Percentiles rank a stretch among this genome's conserved stretches.
Conservation (phyloP, 495 filamentous ascomycete genomes). For the Aspergillus nanangensis region DNA sequence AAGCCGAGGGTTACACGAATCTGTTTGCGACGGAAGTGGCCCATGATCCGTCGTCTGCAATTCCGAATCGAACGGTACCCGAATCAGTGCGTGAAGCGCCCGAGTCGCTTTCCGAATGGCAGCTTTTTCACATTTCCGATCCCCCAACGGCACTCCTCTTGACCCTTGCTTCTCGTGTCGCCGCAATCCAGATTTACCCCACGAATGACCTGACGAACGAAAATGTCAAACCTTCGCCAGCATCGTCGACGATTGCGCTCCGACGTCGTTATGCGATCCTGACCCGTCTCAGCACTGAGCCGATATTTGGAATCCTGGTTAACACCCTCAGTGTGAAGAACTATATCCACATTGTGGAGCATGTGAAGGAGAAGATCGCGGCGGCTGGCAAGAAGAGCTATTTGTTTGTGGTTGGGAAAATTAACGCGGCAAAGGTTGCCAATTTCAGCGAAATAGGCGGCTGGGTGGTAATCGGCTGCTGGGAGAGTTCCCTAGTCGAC, state of each 20-base stretch:
- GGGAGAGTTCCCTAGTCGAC: slow-evolving; percentile 89
- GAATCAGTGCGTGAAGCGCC: slow-evolving; percentile 40
- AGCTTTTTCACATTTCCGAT: slow-evolving; percentile 84
- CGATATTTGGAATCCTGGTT: slow-evolving; percentile 88
- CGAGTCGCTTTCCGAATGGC: slow-evolving; percentile 60
- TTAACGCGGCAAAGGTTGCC: slow-evolving; percentile 92
- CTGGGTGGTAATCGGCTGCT: slow-evolving; percentile 97
- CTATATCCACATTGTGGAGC: slow-evolving; percentile 75
- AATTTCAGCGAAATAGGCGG: slow-evolving; percentile 94
- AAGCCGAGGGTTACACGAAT: slow-evolving; percentile 60
- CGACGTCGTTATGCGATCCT: slow-evolving; percentile 84
- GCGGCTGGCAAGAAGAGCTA: slow-evolving; percentile 87
- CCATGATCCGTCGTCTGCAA: slow-evolving; percentile 70
- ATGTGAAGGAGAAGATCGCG: slow-evolving; percentile 64
- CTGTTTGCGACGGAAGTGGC: slow-evolving; percentile 66
- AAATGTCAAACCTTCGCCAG: slow-evolving; percentile 37
- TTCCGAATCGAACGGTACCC: slow-evolving; percentile 80
- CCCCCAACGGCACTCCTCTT: slow-evolving; percentile 83
- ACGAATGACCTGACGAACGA: slow-evolving; percentile 37
- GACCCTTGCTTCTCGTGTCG: slow-evolving; percentile 78
- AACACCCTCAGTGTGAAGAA: slow-evolving; percentile 91
- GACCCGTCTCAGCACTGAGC: slow-evolving; percentile 71
- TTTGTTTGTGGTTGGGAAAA: slow-evolving; percentile 91
- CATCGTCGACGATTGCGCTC: slow-evolving; percentile 55
- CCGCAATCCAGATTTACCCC: slow-evolving; percentile 72